Evolutionary conservation across 148 eudicot species (phyloP), one percentile per base, ranked within the genome.

Genomic region (Rhododendron griersonianum): DNA sequence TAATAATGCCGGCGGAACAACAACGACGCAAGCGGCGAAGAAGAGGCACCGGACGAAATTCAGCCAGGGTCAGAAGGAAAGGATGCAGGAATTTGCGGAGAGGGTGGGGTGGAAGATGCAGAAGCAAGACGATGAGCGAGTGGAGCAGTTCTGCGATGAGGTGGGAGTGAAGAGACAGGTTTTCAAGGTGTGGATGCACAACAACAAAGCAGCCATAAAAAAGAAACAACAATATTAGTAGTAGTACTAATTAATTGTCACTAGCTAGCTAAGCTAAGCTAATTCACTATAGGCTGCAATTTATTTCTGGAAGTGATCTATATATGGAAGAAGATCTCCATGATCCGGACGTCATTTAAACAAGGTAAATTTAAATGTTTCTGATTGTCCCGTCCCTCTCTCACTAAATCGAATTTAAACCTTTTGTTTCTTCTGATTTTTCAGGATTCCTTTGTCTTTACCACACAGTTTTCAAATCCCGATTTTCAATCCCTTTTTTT

Each of bases 131-230:
- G 94, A 93, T 39, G 37, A 63, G 13, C 89, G 84, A 7, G 90
- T 93, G 10, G 86, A 82, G 50, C 85, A 84, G 78, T 90, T 93
- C 37, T 93, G 95, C 39, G 48, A 69, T 7, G 91, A 92, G 55
- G 86, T 84, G 1, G 95, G 94, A 5, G 88, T 93, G 37, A 91
- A 90, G 86, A 89, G 91, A 48, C 89, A 90, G 25, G 95, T 90
- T 51, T 92, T 93, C 86, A 93, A 92, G 67, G 95, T 93, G 37
- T 93, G 95, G 95, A 93, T 93, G 91, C 95, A 93, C 84, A 93
- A 93, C 85, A 89, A 88, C 87, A 93, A 92, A 83, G 92, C 92
- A 41, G 90, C 94, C 55, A 83, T 82, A 41, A 91, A 90, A 48
- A 91, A 89, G 45, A 87, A 89, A 89, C 87, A 90, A 85, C 45